phyloP scores from a whole-genome alignment of 164 flowering plant species.

The Tetrastigma voinierianum region DNA sequence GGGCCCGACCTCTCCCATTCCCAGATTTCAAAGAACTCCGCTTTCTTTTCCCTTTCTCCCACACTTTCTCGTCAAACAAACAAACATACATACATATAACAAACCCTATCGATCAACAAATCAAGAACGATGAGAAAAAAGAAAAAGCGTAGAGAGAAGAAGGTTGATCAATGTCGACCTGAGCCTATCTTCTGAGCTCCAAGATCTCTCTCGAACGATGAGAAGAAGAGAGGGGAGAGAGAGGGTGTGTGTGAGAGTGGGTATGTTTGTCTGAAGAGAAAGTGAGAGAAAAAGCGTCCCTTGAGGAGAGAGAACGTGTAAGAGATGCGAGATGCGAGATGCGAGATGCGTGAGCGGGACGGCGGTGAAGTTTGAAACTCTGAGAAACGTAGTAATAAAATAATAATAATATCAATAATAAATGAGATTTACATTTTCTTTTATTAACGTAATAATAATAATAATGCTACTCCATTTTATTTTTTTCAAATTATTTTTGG shows the following conservation, averaged over 20 bases:
- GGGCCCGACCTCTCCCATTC: no score
- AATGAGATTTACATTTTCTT: not conserved
- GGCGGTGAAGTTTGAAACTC: slow-evolving; percentile 23
- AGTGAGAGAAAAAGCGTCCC: no score
- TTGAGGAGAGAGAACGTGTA: slow-evolving; percentile 1
- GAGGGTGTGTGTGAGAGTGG: slow-evolving; percentile 10
- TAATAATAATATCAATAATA: not conserved
- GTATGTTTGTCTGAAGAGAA: not conserved
- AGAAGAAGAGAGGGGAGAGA: slow-evolving; percentile 2
- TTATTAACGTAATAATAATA: not conserved
- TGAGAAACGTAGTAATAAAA: not conserved
- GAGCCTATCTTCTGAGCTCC: slow-evolving; percentile 24
- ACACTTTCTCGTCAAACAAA: slow-evolving; percentile 5
- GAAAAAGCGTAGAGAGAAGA: not conserved
- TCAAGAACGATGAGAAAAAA: not conserved
- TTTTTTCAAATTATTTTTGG: no score
- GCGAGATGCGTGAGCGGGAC: slow-evolving; percentile 19
- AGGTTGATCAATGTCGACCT: slow-evolving; percentile 9
- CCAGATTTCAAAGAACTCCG: no score
- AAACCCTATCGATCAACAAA: slow-evolving; percentile 7
- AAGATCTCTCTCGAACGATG: slow-evolving; percentile 6
- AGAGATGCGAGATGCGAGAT: slow-evolving; percentile 13
- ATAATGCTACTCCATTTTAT: no score
- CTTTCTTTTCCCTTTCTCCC: not conserved
- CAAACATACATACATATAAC: not conserved